Percentiles rank a stretch among this genome's conserved stretches.
These are phyloP conservation scores for Corymbia calophylla DNA, from an alignment of 441 rosid species.

Conservation along the genomic window DNA sequence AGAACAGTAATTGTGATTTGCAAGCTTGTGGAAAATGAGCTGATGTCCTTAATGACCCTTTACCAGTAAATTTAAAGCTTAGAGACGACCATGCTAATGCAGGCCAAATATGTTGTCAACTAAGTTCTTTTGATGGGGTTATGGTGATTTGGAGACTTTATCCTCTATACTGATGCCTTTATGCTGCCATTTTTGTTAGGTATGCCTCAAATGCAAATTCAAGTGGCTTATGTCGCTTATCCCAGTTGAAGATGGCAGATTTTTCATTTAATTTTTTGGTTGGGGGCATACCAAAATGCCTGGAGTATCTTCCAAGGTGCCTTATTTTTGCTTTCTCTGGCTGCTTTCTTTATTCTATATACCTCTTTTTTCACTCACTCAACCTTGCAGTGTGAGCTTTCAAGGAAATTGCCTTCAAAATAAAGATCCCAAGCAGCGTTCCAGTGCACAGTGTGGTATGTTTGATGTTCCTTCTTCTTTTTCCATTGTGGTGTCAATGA, in stretches of 20 bases:
- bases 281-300: constrained; percentile 81
- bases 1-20: background rate
- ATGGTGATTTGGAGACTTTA: background rate
- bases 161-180: background rate
- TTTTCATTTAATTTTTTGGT: constrained; percentile 78
- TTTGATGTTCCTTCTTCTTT: background rate
- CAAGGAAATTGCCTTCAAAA: constrained; percentile 83
- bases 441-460: constrained; percentile 60
- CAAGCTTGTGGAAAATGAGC: background rate
- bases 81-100: background rate
- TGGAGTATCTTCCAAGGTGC: constrained; percentile 68
- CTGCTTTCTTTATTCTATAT: background rate
- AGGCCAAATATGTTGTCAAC: background rate
- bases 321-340: background rate
- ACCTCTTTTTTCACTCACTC: constrained; percentile 1
- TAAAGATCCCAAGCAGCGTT: constrained; percentile 63
- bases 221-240: constrained; percentile 63
- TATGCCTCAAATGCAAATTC: constrained; percentile 44
- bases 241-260: constrained; percentile 67
- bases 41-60: background rate
- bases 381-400: constrained; percentile 60
- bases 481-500: background rate
- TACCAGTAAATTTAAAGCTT: background rate
- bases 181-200: constrained; percentile 30
- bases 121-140: background rate